A percentile compares a stretch with the other conserved stretches of the same genome.
Conservation (phyloP, 129 eudicot genomes). For the Saposhnikovia divaricata region DNA sequence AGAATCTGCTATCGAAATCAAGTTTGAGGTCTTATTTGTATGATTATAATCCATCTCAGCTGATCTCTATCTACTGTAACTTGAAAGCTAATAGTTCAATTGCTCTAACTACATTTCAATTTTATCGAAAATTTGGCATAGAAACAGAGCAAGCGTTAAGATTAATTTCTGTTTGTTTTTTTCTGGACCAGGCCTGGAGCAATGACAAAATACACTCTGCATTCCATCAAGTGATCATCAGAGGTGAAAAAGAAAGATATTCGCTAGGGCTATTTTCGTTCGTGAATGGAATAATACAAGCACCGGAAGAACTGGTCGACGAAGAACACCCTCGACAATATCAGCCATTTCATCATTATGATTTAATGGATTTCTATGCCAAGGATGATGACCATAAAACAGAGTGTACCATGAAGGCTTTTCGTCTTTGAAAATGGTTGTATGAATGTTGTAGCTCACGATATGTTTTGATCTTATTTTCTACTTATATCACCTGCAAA, state of each 20-base stretch:
- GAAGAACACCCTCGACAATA: background rate
- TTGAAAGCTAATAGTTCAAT: background rate
- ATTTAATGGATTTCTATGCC: constrained; percentile 6
- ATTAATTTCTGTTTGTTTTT: background rate
- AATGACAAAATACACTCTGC: constrained; percentile 11
- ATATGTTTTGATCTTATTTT: too few species aligned
- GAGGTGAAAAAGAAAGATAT: constrained; percentile 1
- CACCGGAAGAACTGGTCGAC: constrained; percentile 2
- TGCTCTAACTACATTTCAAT: background rate
- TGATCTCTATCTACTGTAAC: background rate
- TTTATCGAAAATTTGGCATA: background rate
- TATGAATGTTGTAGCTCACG: background rate
- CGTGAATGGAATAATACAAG: background rate
- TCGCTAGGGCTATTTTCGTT: background rate
- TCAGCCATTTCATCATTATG: constrained; percentile 1
- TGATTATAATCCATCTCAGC: too few species aligned
- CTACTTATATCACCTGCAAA: too few species aligned
- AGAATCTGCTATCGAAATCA: too few species aligned
- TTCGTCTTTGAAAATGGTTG: background rate
- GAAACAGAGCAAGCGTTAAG: background rate
- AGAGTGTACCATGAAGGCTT: constrained; percentile 3
- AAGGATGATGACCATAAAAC: background rate
- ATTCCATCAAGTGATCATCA: constrained; percentile 6
- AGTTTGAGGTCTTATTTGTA: too few species aligned
- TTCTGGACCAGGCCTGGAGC: constrained; percentile 4